These are phyloP conservation scores for Rubia peregrina DNA, from an alignment of 305 asterid species.

Conservation along the genomic window DNA sequence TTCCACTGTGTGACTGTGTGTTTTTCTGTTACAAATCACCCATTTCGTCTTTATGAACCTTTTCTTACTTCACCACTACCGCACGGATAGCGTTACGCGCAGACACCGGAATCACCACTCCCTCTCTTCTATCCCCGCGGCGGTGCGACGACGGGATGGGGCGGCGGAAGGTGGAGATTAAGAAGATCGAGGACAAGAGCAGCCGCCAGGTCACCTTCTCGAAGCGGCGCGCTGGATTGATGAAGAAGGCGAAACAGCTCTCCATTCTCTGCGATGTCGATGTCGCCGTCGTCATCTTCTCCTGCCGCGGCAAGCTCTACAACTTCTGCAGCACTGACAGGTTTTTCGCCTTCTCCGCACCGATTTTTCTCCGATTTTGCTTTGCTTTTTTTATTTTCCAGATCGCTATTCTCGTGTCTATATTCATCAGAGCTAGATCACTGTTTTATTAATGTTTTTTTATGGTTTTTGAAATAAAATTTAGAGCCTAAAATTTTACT, in stretches of 20 bases:
- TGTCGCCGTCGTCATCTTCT: slow-evolving; percentile 26
- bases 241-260: slow-evolving; percentile 29
- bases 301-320: slow-evolving; percentile 28
- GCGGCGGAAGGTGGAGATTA: slow-evolving; percentile 31
- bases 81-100: not conserved
- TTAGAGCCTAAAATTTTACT: not conserved
- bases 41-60: not conserved
- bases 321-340: slow-evolving; percentile 30
- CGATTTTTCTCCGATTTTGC: not conserved
- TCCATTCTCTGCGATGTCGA: slow-evolving; percentile 29
- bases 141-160: slow-evolving; percentile 21
- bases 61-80: not conserved
- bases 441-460: not conserved
- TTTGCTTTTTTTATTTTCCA: not conserved
- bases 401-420: not conserved
- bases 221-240: slow-evolving; percentile 27
- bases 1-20: not conserved
- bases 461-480: too few relatives aligned
- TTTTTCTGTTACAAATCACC: not conserved
- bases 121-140: not conserved
- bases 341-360: slow-evolving; percentile 5
- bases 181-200: slow-evolving; percentile 28
- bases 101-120: not conserved
- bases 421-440: not conserved
- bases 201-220: slow-evolving; percentile 30